A percentile compares a stretch with the other conserved stretches of the same genome.
phyloP scores from a whole-genome alignment of 495 filamentous ascomycete genomes.

The Tricharina praecox region DNA sequence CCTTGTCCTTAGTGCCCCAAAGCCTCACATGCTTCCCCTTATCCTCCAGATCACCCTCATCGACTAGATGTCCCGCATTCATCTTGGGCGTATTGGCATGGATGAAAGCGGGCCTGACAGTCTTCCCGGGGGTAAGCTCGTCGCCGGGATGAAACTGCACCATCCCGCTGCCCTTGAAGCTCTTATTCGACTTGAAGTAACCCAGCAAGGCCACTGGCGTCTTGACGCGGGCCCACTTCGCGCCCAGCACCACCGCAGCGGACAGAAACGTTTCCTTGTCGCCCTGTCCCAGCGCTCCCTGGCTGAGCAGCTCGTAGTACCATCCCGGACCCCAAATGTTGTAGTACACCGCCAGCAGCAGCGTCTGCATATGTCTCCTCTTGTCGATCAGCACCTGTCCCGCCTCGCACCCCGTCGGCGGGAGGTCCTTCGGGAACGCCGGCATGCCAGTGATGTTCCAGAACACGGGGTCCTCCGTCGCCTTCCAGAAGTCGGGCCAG shows the following conservation, averaged over 20 bases:
- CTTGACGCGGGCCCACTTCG: conserved; percentile 37
- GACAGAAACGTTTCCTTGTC: conserved; percentile 50
- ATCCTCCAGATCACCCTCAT: conserved; percentile 6
- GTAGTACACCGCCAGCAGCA: conserved; percentile 46
- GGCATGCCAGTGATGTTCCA: conserved; percentile 37
- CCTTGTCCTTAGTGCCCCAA: conserved; percentile 26
- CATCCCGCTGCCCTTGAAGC: conserved; percentile 26
- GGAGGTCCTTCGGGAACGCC: conserved; percentile 22
- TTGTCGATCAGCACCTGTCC: conserved; percentile 44
- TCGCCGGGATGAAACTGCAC: conserved; percentile 34
- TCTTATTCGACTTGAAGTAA: conserved; percentile 10
- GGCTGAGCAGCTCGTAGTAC: conserved; percentile 42
- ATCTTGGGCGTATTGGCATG: conserved; percentile 41
- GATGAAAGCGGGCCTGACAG: conserved; percentile 34
- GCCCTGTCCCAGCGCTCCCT: conserved; percentile 40
- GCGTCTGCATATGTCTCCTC: conserved; percentile 33
- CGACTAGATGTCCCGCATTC: conserved; percentile 29
- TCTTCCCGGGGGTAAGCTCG: conserved; percentile 23
- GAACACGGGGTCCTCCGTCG: conserved; percentile 37
- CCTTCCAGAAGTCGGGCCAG: conserved; percentile 48
- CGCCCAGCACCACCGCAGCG: conserved; percentile 35
- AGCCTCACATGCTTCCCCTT: conserved; percentile 15
- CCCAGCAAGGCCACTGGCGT: conserved; percentile 30
- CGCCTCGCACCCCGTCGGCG: conserved; percentile 36
- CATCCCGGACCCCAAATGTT: conserved; percentile 43